Conservation (phyloP, 768 basidiomycete genomes). For the Mycena amicta region DNA sequence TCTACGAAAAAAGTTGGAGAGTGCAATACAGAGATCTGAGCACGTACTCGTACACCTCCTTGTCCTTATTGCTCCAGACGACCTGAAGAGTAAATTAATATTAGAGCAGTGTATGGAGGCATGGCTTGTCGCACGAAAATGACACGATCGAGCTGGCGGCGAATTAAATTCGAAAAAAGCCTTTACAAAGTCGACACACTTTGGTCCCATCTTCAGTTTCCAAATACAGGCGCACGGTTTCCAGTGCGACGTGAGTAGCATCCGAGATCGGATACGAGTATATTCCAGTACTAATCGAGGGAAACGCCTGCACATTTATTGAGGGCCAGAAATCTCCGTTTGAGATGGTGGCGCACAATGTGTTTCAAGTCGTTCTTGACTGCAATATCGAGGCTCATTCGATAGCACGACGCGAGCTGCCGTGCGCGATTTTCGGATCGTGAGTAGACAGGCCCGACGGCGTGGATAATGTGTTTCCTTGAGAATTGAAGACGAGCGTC, state of each 20-base stretch:
- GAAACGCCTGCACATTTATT: constrained; percentile 80
- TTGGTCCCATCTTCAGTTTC: constrained; percentile 54
- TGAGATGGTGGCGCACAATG: constrained; percentile 49
- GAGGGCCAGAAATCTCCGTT: background rate
- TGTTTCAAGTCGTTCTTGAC: constrained; percentile 60
- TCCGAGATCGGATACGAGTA: constrained; percentile 78
- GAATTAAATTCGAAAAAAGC: constrained; percentile 1
- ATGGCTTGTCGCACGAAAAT: constrained; percentile 63
- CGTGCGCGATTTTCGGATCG: constrained; percentile 43
- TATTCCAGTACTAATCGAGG: constrained; percentile 76
- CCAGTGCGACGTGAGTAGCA: constrained; percentile 72
- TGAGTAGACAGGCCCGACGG: constrained; percentile 78
- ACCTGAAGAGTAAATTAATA: constrained; percentile 25
- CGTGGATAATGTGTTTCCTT: constrained; percentile 76
- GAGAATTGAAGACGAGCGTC: background rate
- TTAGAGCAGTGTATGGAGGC: no score
- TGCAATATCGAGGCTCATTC: constrained; percentile 62
- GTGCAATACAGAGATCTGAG: background rate
- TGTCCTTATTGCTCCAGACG: constrained; percentile 69
- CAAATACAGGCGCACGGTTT: constrained; percentile 55
- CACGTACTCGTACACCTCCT: constrained; percentile 64
- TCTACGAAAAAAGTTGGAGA: constrained; percentile 24
- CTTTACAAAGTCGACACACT: constrained; percentile 36
- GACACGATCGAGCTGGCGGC: constrained; percentile 62
- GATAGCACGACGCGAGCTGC: constrained; percentile 71